Base-by-base conservation (phyloP, 768 basidiomycete genomes). In the Phaffia tasmanica region DNA sequence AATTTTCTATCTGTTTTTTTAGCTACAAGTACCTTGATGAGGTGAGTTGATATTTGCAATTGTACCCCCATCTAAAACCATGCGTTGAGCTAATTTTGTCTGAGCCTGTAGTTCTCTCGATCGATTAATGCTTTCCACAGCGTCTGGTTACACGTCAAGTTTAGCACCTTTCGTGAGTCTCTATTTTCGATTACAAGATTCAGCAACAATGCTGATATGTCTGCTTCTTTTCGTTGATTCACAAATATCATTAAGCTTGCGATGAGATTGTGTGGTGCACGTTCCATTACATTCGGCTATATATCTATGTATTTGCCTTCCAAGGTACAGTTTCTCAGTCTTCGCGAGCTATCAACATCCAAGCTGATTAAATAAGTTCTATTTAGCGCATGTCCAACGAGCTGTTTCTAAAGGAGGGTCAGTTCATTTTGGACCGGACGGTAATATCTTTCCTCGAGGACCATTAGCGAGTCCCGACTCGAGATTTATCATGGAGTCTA, bases 401-500 rank as follows among this genome's bases (percentile, higher is more conserved):
- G 66, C 70, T 6, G 65, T 55, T 6, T 49, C 60, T 18, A 59
- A 55, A 15, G 66, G 66, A 15, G 48, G 42, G 2, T 32, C 46
- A 27, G 48, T 61, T 7, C 61, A 67, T 6, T 30, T 29, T 21
- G 56, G 58, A 54, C 29, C 35, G 9, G 66, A 57, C 21, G 66
- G 59, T 11, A 42, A 42, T 23, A 57, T 62, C 46, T 72, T 72
- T 60, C 69, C 70, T 4, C 59, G 56, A n/a, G 71, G 71, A 0
- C 29, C 65, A 47, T 63, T 68, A 0, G 69, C 63, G 5, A 62
- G 51, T 15, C 71, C 71, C 0, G 71, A 72, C 47, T 68, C 70
- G 7, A 71, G 70, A 47, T 72, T 70, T 60, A 72, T 72, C 53
- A 53, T 72, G 46, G 70, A 72, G 59, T 63, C 65, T 18, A 70